phyloP scores from a whole-genome alignment of 2,329 filamentous ascomycete genomes.

The Beauveria brongniartii region DNA sequence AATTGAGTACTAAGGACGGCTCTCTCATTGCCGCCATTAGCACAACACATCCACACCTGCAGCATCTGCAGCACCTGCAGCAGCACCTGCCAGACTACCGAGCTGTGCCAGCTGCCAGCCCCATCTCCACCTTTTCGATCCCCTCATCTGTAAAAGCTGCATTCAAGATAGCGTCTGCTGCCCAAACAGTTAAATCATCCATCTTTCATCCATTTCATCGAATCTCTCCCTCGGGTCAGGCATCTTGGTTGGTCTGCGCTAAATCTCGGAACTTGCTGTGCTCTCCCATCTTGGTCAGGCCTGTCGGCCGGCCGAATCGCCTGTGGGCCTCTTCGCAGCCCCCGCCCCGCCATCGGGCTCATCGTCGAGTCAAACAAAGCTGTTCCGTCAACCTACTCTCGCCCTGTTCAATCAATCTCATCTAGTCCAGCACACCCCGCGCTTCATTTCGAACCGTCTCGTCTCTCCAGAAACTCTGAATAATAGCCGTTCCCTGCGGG shows the following conservation, averaged over 20 bases:
- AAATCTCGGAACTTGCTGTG: background rate
- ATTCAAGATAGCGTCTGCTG: background rate
- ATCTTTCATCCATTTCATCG: conserved; percentile 3
- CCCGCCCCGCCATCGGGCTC: conserved; percentile 11
- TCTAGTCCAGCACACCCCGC: no score
- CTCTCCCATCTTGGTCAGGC: conserved; percentile 5
- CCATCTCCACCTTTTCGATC: conserved; percentile 12
- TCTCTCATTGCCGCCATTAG: background rate
- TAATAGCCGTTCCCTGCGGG: background rate
- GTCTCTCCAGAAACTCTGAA: background rate
- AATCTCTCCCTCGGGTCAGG: background rate
- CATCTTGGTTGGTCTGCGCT: background rate
- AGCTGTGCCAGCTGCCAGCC: background rate
- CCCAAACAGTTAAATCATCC: background rate
- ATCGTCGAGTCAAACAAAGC: conserved; percentile 7
- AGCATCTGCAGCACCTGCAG: background rate
- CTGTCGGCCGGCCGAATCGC: conserved; percentile 8
- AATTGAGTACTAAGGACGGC: no score
- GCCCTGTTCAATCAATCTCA: background rate
- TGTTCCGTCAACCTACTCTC: background rate
- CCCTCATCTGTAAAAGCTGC: conserved; percentile 5
- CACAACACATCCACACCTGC: no score
- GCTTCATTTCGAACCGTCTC: background rate
- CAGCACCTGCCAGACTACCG: background rate
- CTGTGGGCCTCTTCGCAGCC: conserved; percentile 2